phyloP scores from a whole-genome alignment of 345 rosid species.

The Barbarea vulgaris region DNA sequence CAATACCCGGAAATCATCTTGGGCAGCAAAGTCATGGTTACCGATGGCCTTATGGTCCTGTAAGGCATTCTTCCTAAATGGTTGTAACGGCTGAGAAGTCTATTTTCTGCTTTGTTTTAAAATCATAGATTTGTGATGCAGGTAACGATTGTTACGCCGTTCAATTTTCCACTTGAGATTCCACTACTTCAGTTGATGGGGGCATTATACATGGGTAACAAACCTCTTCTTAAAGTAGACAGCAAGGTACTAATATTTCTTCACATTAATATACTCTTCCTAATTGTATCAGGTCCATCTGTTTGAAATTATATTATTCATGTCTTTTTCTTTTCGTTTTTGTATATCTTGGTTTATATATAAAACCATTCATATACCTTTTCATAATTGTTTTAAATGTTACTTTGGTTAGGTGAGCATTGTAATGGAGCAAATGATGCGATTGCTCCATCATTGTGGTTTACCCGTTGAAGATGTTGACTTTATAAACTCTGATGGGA shows the following conservation, averaged over 20 bases:
- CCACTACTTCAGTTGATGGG: constrained; percentile 98
- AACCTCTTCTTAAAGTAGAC: constrained; percentile 91
- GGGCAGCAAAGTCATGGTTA: constrained; percentile 98
- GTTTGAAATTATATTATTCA: background rate
- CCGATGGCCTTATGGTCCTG: constrained; percentile 99
- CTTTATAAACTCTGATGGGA: constrained; percentile 93
- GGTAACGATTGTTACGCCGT: constrained; percentile 96
- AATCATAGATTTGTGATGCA: constrained; percentile 38
- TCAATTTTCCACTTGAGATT: constrained; percentile 97
- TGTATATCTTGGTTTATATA: background rate
- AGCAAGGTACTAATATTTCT: constrained; percentile 64
- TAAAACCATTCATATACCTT: background rate
- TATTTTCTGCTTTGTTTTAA: constrained; percentile 9
- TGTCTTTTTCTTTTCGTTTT: background rate
- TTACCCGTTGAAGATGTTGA: constrained; percentile 92
- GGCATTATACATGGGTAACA: constrained; percentile 97
- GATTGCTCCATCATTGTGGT: constrained; percentile 88
- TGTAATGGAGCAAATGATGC: constrained; percentile 98
- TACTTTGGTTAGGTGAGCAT: constrained; percentile 66
- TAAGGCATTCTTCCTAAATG: constrained; percentile 49
- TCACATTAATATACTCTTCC: background rate
- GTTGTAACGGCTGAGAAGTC: background rate
- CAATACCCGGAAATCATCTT: constrained; percentile 89
- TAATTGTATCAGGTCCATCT: background rate
- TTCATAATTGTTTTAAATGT: constrained; percentile 8